Conservation (phyloP, 805 yeast genomes). For the Torulaspora maleeae region DNA sequence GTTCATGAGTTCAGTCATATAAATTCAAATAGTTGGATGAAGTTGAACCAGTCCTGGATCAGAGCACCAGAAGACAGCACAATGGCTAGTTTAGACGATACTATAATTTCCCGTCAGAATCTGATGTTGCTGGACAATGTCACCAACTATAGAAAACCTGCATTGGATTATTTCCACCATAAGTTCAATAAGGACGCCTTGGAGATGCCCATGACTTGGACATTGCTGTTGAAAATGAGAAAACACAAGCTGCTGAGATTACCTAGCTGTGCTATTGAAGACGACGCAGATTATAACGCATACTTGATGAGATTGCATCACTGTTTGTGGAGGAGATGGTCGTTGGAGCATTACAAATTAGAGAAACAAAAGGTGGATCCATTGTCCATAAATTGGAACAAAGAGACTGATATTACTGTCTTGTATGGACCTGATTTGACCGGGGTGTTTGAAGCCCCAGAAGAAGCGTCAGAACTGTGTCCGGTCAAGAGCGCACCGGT, state of each 20-base stretch:
- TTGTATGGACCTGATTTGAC: constrained; percentile 72
- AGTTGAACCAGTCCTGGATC: background rate
- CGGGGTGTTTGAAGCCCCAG: background rate
- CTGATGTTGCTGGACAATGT: constrained; percentile 33
- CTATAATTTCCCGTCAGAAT: constrained; percentile 29
- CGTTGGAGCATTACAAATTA: constrained; percentile 62
- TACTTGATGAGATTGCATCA: constrained; percentile 56
- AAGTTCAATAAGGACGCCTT: constrained; percentile 15
- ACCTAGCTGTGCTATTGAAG: constrained; percentile 35
- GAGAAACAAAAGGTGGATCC: constrained; percentile 66
- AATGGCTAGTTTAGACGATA: constrained; percentile 33
- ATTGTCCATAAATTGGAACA: constrained; percentile 84
- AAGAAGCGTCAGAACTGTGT: background rate
- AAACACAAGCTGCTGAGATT: constrained; percentile 30
- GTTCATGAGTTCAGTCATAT: too few relatives aligned
- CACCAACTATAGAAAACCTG: constrained; percentile 29
- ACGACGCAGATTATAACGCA: constrained; percentile 29
- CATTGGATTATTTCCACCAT: constrained; percentile 33
- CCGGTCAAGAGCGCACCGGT: background rate
- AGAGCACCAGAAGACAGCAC: background rate
- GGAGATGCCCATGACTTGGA: constrained; percentile 33
- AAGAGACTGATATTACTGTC: constrained; percentile 93
- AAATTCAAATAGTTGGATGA: background rate
- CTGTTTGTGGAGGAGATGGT: constrained; percentile 95
- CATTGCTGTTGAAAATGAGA: constrained; percentile 42